Evolutionary conservation across 1,139 yeast species (phyloP).

Genomic region (Blastobotrys malaysiensis): DNA sequence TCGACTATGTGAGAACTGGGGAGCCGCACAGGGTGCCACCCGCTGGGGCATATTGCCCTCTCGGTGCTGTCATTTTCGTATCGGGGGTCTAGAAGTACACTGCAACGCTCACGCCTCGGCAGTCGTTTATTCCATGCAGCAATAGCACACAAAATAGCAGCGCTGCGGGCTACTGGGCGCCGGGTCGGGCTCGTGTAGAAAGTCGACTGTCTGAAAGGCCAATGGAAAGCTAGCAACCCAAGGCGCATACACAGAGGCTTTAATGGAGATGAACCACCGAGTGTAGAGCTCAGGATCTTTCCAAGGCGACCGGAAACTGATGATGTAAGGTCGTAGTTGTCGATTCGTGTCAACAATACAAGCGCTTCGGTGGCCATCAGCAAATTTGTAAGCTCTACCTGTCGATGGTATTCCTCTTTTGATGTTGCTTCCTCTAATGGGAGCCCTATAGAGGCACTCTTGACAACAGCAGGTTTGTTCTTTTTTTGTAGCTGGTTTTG

Average conservation of each 20-base stretch:
- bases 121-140: constrained; percentile 35
- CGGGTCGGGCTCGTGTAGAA: constrained; percentile 38
- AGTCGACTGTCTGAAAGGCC: constrained; percentile 44
- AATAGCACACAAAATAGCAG: constrained; percentile 39
- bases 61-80: constrained; percentile 36
- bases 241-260: constrained; percentile 37
- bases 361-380: constrained; percentile 42
- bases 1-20: constrained; percentile 43
- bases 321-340: constrained; percentile 38
- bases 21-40: constrained; percentile 37
- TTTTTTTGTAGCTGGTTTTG: constrained; percentile 35
- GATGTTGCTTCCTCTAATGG: constrained; percentile 21
- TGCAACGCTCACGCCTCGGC: constrained; percentile 31
- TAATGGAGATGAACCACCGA: constrained; percentile 34
- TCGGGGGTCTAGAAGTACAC: constrained; percentile 39
- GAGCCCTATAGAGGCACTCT: constrained; percentile 19
- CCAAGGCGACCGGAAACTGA: constrained; percentile 35
- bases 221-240: constrained; percentile 42
- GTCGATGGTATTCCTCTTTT: constrained; percentile 25
- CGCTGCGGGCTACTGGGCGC: constrained; percentile 41
- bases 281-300: constrained; percentile 22
- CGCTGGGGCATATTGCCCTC: constrained; percentile 37
- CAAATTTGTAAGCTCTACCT: constrained; percentile 33
- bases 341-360: constrained; percentile 36
- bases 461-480: constrained; percentile 20